phyloP scores from a whole-genome alignment of 2,329 filamentous ascomycete genomes.

The Fusarium sp. region DNA sequence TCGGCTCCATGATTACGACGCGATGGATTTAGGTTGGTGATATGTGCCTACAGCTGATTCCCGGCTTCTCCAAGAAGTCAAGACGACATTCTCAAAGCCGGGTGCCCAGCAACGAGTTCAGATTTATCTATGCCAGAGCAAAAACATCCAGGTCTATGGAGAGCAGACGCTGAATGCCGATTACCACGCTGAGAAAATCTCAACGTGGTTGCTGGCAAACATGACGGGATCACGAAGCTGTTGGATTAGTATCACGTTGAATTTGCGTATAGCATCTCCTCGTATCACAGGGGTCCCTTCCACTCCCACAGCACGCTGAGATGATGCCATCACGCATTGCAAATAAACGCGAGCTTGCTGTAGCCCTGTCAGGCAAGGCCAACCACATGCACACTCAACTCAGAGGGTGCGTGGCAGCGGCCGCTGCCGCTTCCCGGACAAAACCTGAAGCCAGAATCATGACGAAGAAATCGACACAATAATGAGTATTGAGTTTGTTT shows the following conservation, averaged over 20 bases:
- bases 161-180: conserved; percentile 63
- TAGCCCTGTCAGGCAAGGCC: conserved; percentile 6
- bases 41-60: conserved; percentile 72
- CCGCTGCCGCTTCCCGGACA: conserved; percentile 19
- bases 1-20: conserved; percentile 2
- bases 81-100: conserved; percentile 67
- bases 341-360: background rate
- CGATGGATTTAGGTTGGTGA: background rate
- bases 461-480: conserved; percentile 9
- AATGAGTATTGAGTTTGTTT: conserved; percentile 5
- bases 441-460: conserved; percentile 16
- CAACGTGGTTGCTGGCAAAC: conserved; percentile 54
- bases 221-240: conserved; percentile 3
- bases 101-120: conserved; percentile 68
- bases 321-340: conserved; percentile 19
- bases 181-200: conserved; percentile 53
- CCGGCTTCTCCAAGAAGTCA: conserved; percentile 65
- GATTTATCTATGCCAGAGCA: conserved; percentile 66
- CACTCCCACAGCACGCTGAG: background rate
- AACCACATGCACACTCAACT: background rate
- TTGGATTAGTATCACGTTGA: conserved; percentile 27
- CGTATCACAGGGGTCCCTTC: background rate
- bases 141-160: conserved; percentile 66
- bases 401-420: conserved; percentile 1
- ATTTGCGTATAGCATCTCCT: conserved; percentile 7